These are phyloP conservation scores for Penicillium janthinellum DNA, from an alignment of 2,329 filamentous ascomycete species.

Conservation along the genomic window DNA sequence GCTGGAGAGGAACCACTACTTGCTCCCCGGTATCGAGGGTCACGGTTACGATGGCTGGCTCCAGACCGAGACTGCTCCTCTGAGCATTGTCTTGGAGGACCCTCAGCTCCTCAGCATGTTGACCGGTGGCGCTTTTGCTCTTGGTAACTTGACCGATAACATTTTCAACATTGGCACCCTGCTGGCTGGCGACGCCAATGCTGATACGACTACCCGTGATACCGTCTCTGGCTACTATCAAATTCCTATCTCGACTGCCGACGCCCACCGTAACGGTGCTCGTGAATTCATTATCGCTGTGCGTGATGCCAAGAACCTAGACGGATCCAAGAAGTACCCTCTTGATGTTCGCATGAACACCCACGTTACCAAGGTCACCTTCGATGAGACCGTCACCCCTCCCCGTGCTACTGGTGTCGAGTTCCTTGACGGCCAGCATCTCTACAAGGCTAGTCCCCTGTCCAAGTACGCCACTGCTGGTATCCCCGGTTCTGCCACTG, in stretches of 20 bases:
- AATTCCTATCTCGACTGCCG: constrained; percentile 54
- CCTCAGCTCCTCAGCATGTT: constrained; percentile 57
- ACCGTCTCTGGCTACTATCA: constrained; percentile 56
- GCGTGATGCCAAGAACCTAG: constrained; percentile 26
- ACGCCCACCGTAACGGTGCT: constrained; percentile 28
- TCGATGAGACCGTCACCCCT: constrained; percentile 39
- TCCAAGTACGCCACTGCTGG: constrained; percentile 31
- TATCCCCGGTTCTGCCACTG: constrained; percentile 43
- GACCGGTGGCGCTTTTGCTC: constrained; percentile 54
- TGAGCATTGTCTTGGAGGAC: constrained; percentile 56
- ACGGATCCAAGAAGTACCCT: constrained; percentile 49
- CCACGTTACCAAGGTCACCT: constrained; percentile 50
- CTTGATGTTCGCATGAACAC: constrained; percentile 57
- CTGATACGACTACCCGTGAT: constrained; percentile 51
- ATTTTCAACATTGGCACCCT: constrained; percentile 50
- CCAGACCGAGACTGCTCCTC: constrained; percentile 32
- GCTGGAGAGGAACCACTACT: constrained; percentile 58
- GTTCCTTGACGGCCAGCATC: constrained; percentile 50
- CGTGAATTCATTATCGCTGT: constrained; percentile 47
- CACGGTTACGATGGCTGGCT: constrained; percentile 46
- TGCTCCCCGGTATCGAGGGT: constrained; percentile 43
- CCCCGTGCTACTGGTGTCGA: constrained; percentile 54
- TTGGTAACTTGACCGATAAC: constrained; percentile 50
- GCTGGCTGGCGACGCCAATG: constrained; percentile 56
- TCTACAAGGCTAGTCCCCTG: constrained; percentile 52